Evolutionary conservation across 768 basidiomycete species (phyloP), one percentile per base, ranked within the genome.

Genomic region (Russula foetens): DNA sequence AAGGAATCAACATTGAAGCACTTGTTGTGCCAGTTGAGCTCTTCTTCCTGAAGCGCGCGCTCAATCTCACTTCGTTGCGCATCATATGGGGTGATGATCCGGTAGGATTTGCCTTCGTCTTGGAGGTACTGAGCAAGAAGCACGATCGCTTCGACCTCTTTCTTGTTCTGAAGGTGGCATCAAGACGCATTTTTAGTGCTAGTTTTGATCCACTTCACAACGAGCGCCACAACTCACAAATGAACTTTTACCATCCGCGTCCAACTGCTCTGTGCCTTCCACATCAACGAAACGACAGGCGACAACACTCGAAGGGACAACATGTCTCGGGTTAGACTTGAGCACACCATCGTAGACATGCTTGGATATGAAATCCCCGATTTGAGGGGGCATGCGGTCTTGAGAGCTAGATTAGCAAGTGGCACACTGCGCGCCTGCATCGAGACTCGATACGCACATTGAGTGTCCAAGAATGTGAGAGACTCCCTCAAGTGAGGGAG

Each of bases 361-460:
- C 56, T 79, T 67, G 21, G 88, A 91, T 43, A 93, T 86, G 46
- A 90, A 83, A 4, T 75, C 66, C 24, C 90, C 88, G 75, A 91
- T 85, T 63, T 88, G 82, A 53, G 84, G 82, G 53, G 90, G 90
- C 88, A 93, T 90, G 1, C 91, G 83, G 65, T 92, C 91, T 92
- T 58, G 41, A n/a, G 21, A 57, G 51, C 39, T 29, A 46, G 28
- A 31, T 56, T 38, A 46, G 58, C 64, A 31, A 70, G 38, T 26
- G 24, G 28, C 52, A 57, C 28, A 59, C 55, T 9, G 45, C 31
- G 23, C n/a, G n/a, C n/a, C n/a, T n/a, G n/a, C 39, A 33, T 26
- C 28, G 14, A 15, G 53, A 11, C 59, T n/a, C 8, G 59, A 38
- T 43, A 70, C 81, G 67, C 70, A 90, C 91, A 92, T 72, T 92